Base-by-base conservation (phyloP, 495 filamentous ascomycete genomes). In the Saxophila tyrrhenica region DNA sequence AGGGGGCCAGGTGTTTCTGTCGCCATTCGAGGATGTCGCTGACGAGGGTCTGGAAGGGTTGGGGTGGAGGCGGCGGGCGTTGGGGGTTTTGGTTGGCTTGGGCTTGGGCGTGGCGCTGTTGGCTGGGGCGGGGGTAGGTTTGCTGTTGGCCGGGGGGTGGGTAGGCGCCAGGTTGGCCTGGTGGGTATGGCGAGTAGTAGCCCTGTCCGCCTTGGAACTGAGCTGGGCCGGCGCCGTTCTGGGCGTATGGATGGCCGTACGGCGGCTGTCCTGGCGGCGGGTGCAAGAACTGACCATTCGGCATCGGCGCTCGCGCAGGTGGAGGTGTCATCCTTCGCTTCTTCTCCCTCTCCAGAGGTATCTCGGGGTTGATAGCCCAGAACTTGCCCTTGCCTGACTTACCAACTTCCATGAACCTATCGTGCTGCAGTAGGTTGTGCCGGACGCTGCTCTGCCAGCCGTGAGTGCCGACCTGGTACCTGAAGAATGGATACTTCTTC, bases 381-480 rank as follows among this genome's bases (percentile, higher is more conserved):
- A 65, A 50, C 39, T 51, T 69, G 29, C 69, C 68, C 46, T 72
- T 72, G 23, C 69, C 69, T 24, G 64, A 63, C 49, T 64, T 67
- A 32, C 92, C 85, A 39, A 87, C 85, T 65, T 94, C 94, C 64
- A 78, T 77, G 67, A 98, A 98, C 21, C 89, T 83, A 47, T 82
- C 77, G 63, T 94, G 86, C 51, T 92, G 89, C 32, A 88, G 86
- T 23, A 98, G 76, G 56, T 98, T 98, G 68, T 98, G 92, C 3
- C 92, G 84, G 20, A 98, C 89, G 70, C 89, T 95, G 59, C 89
- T 95, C 64, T 96, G 91, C 92, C 92, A 98, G 15, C 92, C 92
- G 58, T 82, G 85, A 5, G 88, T 91, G 39, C 75, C 73, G 25
- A 82, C 81, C 51, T 79, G 79, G 68, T 96, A 86, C 56, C 86